A percentile compares a stretch with the other conserved stretches of the same genome.
Evolutionary conservation across 23 red algal species (phyloP).

Genomic region (Gracilaria gracilis): DNA sequence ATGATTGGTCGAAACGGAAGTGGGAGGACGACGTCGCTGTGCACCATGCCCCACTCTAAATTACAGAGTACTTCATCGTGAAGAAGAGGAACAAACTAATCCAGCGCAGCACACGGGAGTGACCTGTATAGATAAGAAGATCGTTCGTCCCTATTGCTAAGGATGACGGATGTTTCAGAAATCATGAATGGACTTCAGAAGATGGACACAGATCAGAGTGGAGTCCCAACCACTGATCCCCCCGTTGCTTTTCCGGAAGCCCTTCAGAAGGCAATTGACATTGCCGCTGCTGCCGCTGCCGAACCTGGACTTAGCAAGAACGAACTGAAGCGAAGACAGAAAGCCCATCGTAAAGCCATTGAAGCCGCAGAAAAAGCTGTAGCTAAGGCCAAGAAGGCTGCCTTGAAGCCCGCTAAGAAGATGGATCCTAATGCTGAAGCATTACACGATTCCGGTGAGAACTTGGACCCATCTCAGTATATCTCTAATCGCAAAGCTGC

Average conservation of each 20-base stretch:
- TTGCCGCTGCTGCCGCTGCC: conserved; percentile 32
- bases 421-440: conserved; percentile 38
- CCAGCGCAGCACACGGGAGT: not conserved
- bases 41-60: no score
- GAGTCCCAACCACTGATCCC: not conserved
- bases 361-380: conserved; percentile 72
- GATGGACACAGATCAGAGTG: conserved; percentile 4
- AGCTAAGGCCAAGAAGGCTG: conserved; percentile 25
- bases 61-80: no score
- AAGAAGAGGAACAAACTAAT: no score
- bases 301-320: conserved; percentile 81
- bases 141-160: not conserved
- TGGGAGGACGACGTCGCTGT: not conserved
- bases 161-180: conserved; percentile 14
- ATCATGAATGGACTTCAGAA: conserved; percentile 13
- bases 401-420: conserved; percentile 9
- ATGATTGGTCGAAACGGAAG: not conserved
- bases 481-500: conserved; percentile 73
- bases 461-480: conserved; percentile 91
- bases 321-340: conserved; percentile 82
- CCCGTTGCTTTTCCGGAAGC: not conserved
- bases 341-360: conserved; percentile 76
- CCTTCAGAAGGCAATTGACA: conserved; percentile 46
- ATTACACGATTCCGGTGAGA: conserved; percentile 74
- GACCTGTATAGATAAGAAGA: no score